Evolutionary conservation across 352 stramenopile species (phyloP).

Genomic region (Phytophthora macrochlamydospora): DNA sequence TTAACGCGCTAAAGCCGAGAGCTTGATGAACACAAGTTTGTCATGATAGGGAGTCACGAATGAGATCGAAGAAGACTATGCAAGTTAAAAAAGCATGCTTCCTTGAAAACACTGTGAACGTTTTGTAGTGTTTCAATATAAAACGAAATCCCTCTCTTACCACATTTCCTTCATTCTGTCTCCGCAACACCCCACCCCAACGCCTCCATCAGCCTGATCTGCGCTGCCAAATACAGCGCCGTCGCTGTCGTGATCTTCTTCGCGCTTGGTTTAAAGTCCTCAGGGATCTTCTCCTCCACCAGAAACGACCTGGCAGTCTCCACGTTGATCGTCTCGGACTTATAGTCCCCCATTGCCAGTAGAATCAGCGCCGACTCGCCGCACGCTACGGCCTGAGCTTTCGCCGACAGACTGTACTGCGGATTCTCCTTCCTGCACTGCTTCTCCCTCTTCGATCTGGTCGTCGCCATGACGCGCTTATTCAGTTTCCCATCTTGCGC

Average conservation of each 20-base stretch:
- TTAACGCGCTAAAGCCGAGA: no score
- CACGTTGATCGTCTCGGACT: slow-evolving; percentile 41
- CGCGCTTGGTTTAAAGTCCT: slow-evolving; percentile 31
- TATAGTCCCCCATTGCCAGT: slow-evolving; percentile 28
- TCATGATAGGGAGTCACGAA: no score
- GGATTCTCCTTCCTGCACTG: slow-evolving; percentile 56
- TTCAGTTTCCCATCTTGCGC: slow-evolving; percentile 42
- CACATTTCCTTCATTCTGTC: not conserved
- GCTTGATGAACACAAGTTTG: no score
- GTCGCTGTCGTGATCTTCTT: slow-evolving; percentile 38
- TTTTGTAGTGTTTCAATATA: no score
- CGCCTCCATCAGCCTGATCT: slow-evolving; percentile 47
- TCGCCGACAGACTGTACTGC: slow-evolving; percentile 39
- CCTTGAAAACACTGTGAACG: no score
- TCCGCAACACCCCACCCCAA: slow-evolving; percentile 18
- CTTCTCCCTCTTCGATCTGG: slow-evolving; percentile 40
- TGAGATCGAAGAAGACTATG: no score
- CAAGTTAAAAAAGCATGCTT: no score
- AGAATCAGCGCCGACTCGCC: slow-evolving; percentile 27
- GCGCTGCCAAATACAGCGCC: slow-evolving; percentile 44
- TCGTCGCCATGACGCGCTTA: slow-evolving; percentile 47
- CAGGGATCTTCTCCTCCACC: slow-evolving; percentile 56
- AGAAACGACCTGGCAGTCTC: slow-evolving; percentile 57
- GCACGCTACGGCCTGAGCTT: slow-evolving; percentile 38
- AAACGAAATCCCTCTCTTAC: no score